Evolutionary conservation across 768 basidiomycete species (phyloP).

Genomic region (Goffeauzyma gilvescens): DNA sequence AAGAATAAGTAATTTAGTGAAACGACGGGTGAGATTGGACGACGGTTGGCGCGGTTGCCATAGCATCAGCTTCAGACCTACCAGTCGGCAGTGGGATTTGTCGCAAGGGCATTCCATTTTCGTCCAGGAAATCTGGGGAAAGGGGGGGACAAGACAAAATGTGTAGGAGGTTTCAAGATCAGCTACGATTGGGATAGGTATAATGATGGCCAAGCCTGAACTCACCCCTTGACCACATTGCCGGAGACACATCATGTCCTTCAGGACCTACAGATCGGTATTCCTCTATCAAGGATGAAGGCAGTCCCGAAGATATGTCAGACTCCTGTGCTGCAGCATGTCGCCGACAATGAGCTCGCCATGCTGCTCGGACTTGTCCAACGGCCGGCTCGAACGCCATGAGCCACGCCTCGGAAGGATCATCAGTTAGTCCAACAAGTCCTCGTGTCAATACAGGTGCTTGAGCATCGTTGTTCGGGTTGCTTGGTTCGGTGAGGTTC

Average conservation of each 20-base stretch:
- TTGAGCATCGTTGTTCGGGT: neutral
- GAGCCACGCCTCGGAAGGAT: constrained; percentile 4
- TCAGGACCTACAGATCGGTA: neutral
- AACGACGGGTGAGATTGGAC: too few species aligned
- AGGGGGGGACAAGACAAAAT: too few species aligned
- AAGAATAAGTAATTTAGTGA: too few species aligned
- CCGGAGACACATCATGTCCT: neutral
- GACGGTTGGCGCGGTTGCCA: too few species aligned
- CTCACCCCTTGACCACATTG: constrained; percentile 1
- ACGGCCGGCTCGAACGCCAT: constrained; percentile 8
- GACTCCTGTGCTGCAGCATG: neutral
- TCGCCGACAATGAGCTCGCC: constrained; percentile 5
- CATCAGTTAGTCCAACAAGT: too few species aligned
- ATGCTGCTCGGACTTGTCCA: constrained; percentile 2
- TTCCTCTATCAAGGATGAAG: neutral
- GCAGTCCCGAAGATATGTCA: neutral
- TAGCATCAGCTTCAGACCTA: too few species aligned
- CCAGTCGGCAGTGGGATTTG: too few species aligned
- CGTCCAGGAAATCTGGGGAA: constrained; percentile 5
- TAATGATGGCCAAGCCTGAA: neutral
- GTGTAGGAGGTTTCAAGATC: too few species aligned
- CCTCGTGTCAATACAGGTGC: neutral
- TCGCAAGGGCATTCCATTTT: constrained; percentile 3
- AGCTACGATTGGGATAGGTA: neutral
- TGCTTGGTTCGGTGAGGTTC: neutral